phyloP scores from a whole-genome alignment of 192 early-diverging fungal genomes.

The Powellomyces hirtus region DNA sequence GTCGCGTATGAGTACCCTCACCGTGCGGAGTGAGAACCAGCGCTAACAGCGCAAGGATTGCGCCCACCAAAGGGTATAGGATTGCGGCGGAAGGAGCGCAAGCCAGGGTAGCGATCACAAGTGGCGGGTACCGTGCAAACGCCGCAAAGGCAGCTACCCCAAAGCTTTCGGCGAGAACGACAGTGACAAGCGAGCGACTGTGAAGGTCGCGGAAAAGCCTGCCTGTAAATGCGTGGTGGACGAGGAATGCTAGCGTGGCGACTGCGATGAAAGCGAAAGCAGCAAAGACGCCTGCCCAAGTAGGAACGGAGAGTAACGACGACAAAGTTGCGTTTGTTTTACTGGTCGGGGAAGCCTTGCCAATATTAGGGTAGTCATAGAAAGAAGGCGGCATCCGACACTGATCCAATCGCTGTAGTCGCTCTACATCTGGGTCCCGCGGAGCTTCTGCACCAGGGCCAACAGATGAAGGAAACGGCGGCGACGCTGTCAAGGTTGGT shows the following conservation, averaged over 20 bases:
- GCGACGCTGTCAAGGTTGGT: too few relatives aligned
- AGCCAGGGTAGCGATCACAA: background rate
- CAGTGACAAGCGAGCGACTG: background rate
- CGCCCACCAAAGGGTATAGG: background rate
- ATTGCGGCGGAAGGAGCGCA: background rate
- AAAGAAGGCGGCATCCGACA: slow-evolving; percentile 8
- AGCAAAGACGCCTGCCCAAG: background rate
- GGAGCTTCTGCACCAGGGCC: slow-evolving; percentile 6
- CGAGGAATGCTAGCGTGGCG: background rate
- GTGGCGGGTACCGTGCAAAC: background rate
- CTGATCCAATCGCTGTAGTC: background rate
- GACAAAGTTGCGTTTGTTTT: background rate
- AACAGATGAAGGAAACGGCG: background rate
- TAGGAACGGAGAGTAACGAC: background rate
- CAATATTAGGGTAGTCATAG: background rate
- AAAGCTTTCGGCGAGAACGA: background rate
- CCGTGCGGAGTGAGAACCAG: background rate
- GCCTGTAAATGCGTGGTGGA: background rate
- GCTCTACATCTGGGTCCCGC: background rate
- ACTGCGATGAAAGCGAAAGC: background rate
- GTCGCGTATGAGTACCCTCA: background rate
- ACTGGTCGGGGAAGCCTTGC: background rate
- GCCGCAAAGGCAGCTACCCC: background rate
- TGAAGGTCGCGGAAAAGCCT: background rate
- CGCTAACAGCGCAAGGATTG: background rate